Evolutionary conservation across 768 basidiomycete genomes (phyloP).

Genomic region (Boletus subcaerulescens): DNA sequence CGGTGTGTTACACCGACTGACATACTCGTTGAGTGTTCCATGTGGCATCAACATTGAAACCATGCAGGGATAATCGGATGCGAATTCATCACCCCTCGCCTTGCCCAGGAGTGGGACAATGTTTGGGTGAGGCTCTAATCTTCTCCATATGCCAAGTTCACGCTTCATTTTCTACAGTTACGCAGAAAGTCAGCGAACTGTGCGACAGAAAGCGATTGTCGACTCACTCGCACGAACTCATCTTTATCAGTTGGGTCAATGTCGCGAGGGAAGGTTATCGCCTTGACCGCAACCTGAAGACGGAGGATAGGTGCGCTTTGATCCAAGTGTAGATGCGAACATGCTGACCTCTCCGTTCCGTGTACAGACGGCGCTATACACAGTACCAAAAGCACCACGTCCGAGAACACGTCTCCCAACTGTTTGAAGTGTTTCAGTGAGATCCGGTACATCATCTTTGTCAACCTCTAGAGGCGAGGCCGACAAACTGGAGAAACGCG

Average conservation of each 20-base stretch:
- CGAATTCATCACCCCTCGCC: neutral
- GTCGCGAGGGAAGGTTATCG: neutral
- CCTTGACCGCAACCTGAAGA: slow-evolving; percentile 7
- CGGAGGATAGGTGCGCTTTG: neutral
- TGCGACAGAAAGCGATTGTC: neutral
- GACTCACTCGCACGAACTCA: neutral
- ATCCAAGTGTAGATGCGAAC: no score
- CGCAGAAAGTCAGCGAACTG: neutral
- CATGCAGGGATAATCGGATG: slow-evolving; percentile 3
- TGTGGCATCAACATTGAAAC: slow-evolving; percentile 8
- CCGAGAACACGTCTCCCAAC: neutral
- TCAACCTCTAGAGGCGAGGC: neutral
- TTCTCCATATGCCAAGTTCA: slow-evolving; percentile 6
- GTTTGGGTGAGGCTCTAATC: slow-evolving; percentile 2
- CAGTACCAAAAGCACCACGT: neutral
- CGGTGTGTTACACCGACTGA: neutral
- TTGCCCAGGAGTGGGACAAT: slow-evolving; percentile 7
- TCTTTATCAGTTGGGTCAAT: neutral
- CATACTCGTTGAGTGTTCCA: neutral
- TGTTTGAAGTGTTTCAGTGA: neutral
- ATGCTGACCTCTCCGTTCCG: neutral
- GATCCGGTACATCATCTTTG: neutral
- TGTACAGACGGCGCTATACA: neutral
- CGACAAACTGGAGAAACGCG: neutral
- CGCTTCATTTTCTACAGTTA: slow-evolving; percentile 3